Percentiles rank a stretch among this genome's conserved stretches.
Conservation (phyloP, 176 grass and related monocot genomes). For the Carex pumila region DNA sequence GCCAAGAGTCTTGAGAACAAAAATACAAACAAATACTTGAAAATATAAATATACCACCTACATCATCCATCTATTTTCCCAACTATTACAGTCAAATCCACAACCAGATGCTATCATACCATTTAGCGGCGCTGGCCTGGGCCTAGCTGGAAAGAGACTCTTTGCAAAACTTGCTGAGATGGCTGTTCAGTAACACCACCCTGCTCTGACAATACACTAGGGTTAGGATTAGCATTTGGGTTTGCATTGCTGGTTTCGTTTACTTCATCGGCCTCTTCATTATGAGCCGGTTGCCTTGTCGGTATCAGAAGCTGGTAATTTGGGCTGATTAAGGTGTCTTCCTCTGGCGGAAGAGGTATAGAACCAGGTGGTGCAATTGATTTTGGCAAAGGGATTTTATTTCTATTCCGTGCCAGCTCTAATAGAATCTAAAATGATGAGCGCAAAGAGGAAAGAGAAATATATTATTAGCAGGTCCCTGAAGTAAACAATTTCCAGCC, state of each 20-base stretch:
- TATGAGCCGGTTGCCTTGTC: constrained; percentile 36
- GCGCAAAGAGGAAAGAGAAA: constrained; percentile 8
- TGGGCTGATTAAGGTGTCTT: constrained; percentile 75
- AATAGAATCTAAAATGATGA: constrained; percentile 51
- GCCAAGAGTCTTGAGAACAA: neutral
- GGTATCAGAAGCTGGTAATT: constrained; percentile 68
- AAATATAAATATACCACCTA: neutral
- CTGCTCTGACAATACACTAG: constrained; percentile 37
- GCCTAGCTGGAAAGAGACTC: constrained; percentile 79
- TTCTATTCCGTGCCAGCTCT: constrained; percentile 59
- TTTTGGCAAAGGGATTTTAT: constrained; percentile 82
- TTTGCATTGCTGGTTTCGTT: constrained; percentile 14
- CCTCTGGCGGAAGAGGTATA: constrained; percentile 74
- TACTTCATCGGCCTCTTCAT: constrained; percentile 62
- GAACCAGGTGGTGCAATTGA: constrained; percentile 72
- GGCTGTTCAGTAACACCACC: constrained; percentile 38
- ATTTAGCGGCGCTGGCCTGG: neutral
- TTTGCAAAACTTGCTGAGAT: constrained; percentile 43
- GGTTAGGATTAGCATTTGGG: constrained; percentile 23
- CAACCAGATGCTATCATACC: neutral
- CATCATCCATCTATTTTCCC: neutral
- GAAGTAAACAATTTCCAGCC: neutral
- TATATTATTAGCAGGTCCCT: neutral
- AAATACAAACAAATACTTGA: neutral
- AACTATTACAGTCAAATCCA: neutral